Base-by-base conservation (phyloP, 2,329 filamentous ascomycete species). In the Clonostachys byssicola region DNA sequence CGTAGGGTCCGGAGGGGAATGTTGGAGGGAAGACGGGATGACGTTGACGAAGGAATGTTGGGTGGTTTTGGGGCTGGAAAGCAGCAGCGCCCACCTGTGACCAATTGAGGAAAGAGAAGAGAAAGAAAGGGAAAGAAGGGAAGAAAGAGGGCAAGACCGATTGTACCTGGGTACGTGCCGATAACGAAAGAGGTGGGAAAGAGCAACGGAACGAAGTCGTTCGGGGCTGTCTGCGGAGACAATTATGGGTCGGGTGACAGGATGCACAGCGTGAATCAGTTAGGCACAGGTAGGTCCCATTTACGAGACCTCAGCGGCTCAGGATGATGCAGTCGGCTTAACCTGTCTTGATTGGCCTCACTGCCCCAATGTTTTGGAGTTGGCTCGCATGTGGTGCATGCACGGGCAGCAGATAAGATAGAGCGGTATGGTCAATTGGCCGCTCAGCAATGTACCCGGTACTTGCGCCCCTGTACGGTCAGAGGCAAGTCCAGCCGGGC, bases 31-130 rank as follows among this genome's bases (percentile, higher is more conserved):
- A 88, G 83, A 73, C 85, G 84, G 69, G 77, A 78, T 60, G 75
- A 76, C 56, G 71, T 78, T 79, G 79, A 73, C 64, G 83, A 77
- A 83, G 88, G 81, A 96, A 96, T 96, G 72, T 83, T 96, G 90
- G 78, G 80, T 75, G 77, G 74, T 71, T 66, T 68, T 78, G 77
- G 83, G 85, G 88, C 89, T 92, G 87, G 79, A 71, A 69, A 70
- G 78, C 80, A 84, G 83, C 85, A 88, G 85, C 86, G 78, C 85
- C 80, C 72, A 68, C 75, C 78, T 72, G 76, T 76, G 70, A 59
- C 62, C 49, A 51, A 58, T 45, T 55, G 58, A 50, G 54, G 51
- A 51, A 47, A 54, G 52, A 53, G 54, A 47, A 38, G 50, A 49
- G 45, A 54, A 54, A 49, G 46, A 52, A 49, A 51, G 50, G 46